Evolutionary conservation across 1,139 yeast genomes (phyloP).

Genomic region (Candida neerlandica): DNA sequence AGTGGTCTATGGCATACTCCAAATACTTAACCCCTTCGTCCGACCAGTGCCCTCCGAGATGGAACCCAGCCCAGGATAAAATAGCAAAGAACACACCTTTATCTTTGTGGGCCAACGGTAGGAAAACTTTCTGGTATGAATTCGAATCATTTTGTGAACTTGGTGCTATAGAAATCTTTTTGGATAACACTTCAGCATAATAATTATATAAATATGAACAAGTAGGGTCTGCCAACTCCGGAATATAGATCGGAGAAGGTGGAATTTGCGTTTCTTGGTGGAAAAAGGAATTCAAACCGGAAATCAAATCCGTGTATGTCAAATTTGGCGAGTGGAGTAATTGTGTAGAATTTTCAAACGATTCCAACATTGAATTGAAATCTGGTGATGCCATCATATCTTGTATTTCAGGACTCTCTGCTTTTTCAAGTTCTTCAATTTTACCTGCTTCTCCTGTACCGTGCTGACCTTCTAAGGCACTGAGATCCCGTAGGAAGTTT

Average conservation of each 20-base stretch:
- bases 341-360: constrained; percentile 11
- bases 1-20: constrained; percentile 47
- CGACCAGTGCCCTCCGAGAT: constrained; percentile 51
- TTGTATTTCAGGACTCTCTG: constrained; percentile 9
- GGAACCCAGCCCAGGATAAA: constrained; percentile 79
- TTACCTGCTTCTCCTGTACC: constrained; percentile 3
- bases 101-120: constrained; percentile 75
- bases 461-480: constrained; percentile 3
- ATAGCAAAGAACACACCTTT: constrained; percentile 69
- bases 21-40: constrained; percentile 50
- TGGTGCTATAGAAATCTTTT: constrained; percentile 66
- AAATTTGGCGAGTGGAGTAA: neutral
- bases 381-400: constrained; percentile 14
- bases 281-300: constrained; percentile 22
- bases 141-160: constrained; percentile 54
- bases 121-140: constrained; percentile 69
- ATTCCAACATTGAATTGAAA: constrained; percentile 13
- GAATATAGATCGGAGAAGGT: constrained; percentile 20
- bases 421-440: constrained; percentile 10
- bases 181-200: constrained; percentile 61
- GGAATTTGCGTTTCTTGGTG: constrained; percentile 20
- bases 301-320: constrained; percentile 19
- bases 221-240: constrained; percentile 22
- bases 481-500: constrained; percentile 24
- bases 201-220: constrained; percentile 55